phyloP scores from a whole-genome alignment of 345 rosid species.

The Zanthoxylum bungeanum region DNA sequence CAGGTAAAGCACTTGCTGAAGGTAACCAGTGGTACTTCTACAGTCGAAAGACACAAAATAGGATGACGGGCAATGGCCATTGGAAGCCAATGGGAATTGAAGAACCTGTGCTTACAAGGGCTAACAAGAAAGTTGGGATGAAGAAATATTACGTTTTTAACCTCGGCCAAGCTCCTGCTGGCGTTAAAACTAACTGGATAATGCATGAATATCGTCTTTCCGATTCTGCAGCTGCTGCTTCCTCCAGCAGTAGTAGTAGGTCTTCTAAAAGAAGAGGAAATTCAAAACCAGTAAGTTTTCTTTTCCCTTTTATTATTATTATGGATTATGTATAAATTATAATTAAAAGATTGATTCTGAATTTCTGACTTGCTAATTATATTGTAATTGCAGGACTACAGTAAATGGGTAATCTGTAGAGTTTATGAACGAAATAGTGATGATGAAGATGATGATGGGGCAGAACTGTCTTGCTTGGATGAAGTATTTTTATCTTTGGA shows the following conservation, averaged over 20 bases:
- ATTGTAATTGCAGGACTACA: slow-evolving; percentile 63
- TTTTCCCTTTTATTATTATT: too few species aligned
- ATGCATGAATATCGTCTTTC: slow-evolving; percentile 81
- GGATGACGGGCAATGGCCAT: slow-evolving; percentile 64
- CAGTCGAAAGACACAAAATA: slow-evolving; percentile 61
- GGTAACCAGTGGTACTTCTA: slow-evolving; percentile 90
- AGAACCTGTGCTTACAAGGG: slow-evolving; percentile 48
- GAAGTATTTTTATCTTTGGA: slow-evolving; percentile 93
- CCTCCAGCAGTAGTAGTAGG: slow-evolving; percentile 26
- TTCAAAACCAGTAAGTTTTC: slow-evolving; percentile 34
- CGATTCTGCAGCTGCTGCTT: slow-evolving; percentile 22
- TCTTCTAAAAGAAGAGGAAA: slow-evolving; percentile 56
- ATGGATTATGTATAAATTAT: too few species aligned
- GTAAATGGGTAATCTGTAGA: slow-evolving; percentile 87
- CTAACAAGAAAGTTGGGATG: slow-evolving; percentile 55
- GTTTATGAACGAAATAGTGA: slow-evolving; percentile 60
- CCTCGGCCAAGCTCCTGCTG: slow-evolving; percentile 52
- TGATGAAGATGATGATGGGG: slow-evolving; percentile 46
- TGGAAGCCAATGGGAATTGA: slow-evolving; percentile 78
- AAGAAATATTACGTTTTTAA: slow-evolving; percentile 58
- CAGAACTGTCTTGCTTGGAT: slow-evolving; percentile 88
- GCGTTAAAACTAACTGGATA: slow-evolving; percentile 63
- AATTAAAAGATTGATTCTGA: too few species aligned
- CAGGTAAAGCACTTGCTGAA: slow-evolving; percentile 85
- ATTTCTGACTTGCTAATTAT: too few species aligned